Percentiles rank a stretch among this genome's conserved stretches.
phyloP scores from a whole-genome alignment of 768 basidiomycete genomes.

The Melanogaster broomeanus region DNA sequence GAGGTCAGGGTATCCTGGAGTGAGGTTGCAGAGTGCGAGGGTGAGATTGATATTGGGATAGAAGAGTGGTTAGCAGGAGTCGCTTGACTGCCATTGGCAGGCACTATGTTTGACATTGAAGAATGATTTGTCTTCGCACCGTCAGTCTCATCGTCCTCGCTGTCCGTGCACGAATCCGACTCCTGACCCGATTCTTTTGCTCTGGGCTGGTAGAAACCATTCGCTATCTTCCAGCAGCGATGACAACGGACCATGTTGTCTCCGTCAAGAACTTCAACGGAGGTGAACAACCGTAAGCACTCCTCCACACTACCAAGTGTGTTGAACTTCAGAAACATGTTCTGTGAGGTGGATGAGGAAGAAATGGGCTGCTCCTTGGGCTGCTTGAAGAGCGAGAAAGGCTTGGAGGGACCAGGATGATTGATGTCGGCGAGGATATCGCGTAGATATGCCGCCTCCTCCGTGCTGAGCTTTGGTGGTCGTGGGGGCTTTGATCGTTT shows the following conservation, averaged over 20 bases:
- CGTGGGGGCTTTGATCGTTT: conserved; percentile 45
- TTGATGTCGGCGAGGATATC: conserved; percentile 67
- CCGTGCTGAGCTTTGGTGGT: conserved; percentile 52
- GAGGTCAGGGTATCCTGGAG: conserved; percentile 33
- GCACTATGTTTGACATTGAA: conserved; percentile 18
- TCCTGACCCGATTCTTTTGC: conserved; percentile 18
- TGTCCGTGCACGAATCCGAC: conserved; percentile 33
- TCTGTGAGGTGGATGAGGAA: conserved; percentile 22
- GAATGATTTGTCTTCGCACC: conserved; percentile 20
- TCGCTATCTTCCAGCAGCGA: conserved; percentile 90
- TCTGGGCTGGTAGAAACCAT: conserved; percentile 54
- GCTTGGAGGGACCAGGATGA: conserved; percentile 40
- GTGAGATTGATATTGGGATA: conserved; percentile 8
- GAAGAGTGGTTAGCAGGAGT: conserved; percentile 3
- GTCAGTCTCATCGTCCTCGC: conserved; percentile 33
- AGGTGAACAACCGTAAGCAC: conserved; percentile 83
- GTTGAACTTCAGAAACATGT: conserved; percentile 29
- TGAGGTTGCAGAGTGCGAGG: conserved; percentile 39
- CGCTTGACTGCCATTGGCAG: conserved; percentile 29
- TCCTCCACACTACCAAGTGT: conserved; percentile 66
- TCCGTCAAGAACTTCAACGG: conserved; percentile 90
- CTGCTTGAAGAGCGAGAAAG: conserved; percentile 53
- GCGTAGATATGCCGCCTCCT: conserved; percentile 68
- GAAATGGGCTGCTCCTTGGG: conserved; percentile 27
- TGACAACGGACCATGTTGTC: conserved; percentile 95